Percentiles rank a stretch among this genome's conserved stretches.
Evolutionary conservation across 768 basidiomycete species (phyloP).

Genomic region (Crassisporium funariophilum): DNA sequence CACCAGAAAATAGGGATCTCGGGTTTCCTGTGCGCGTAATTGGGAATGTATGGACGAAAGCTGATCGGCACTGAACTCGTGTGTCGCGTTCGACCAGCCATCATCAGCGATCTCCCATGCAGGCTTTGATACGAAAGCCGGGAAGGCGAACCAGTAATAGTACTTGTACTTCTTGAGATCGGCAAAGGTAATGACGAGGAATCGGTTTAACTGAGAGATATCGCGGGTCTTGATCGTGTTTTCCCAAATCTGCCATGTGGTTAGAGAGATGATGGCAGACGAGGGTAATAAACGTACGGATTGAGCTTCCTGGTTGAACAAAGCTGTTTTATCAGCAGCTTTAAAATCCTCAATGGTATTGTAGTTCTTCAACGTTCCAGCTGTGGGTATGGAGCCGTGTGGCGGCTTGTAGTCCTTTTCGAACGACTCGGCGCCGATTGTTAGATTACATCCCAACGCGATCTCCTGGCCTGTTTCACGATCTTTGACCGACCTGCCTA

Average conservation of each 20-base stretch:
- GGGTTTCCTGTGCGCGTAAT: constrained; percentile 37
- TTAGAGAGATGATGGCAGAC: not conserved
- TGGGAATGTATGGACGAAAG: constrained; percentile 54
- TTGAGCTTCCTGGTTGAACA: constrained; percentile 75
- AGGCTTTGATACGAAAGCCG: constrained; percentile 87
- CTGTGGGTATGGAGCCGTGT: constrained; percentile 50
- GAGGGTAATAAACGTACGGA: constrained; percentile 45
- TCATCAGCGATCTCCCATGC: constrained; percentile 78
- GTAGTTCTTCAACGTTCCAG: constrained; percentile 86
- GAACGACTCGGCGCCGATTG: constrained; percentile 68
- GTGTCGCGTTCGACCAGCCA: constrained; percentile 58
- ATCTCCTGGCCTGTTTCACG: constrained; percentile 76
- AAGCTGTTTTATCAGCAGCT: constrained; percentile 80
- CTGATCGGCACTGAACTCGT: constrained; percentile 47
- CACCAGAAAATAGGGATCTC: constrained; percentile 66
- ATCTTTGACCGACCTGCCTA: constrained; percentile 74
- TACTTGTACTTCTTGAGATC: constrained; percentile 99
- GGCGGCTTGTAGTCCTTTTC: constrained; percentile 49
- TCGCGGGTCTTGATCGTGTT: constrained; percentile 54
- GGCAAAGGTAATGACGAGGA: constrained; percentile 90
- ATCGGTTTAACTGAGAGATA: constrained; percentile 64
- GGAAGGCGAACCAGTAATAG: constrained; percentile 98
- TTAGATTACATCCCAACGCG: constrained; percentile 67
- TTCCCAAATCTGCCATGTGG: constrained; percentile 63
- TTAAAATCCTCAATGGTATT: constrained; percentile 98